These are phyloP conservation scores for Pleodorina starrii DNA, from an alignment of 139 green algal species.

Conservation along the genomic window DNA sequence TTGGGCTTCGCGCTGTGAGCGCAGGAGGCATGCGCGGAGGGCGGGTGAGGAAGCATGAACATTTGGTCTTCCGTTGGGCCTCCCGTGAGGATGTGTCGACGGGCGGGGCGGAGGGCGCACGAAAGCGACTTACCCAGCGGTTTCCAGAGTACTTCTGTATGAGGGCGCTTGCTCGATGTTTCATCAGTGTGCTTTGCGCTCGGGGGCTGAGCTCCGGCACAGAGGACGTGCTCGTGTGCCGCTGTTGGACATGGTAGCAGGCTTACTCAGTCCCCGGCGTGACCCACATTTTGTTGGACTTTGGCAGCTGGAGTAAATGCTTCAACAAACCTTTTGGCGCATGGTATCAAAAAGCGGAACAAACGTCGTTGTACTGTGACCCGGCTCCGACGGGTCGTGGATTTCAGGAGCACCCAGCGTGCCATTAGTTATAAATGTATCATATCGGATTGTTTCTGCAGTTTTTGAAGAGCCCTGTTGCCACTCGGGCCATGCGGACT, in stretches of 20 bases:
- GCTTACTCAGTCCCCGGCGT: background rate
- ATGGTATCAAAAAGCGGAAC: background rate
- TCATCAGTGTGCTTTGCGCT: slow-evolving; percentile 28
- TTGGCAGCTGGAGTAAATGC: background rate
- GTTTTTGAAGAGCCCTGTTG: slow-evolving; percentile 3
- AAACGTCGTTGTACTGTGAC: slow-evolving; percentile 19
- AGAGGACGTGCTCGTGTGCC: background rate
- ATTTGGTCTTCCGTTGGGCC: too few species aligned
- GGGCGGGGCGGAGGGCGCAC: background rate
- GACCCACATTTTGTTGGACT: background rate
- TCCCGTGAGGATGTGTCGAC: too few species aligned
- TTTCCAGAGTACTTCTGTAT: slow-evolving; percentile 56
- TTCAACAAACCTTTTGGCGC: background rate
- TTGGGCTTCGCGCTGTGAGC: slow-evolving; percentile 43
- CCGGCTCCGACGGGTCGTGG: background rate
- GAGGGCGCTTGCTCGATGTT: slow-evolving; percentile 51
- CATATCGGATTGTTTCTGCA: background rate
- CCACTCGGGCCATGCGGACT: background rate
- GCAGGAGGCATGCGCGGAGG: background rate
- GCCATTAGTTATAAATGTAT: background rate
- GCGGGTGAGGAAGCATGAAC: too few species aligned
- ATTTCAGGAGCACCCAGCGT: background rate
- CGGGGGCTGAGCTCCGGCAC: slow-evolving; percentile 21
- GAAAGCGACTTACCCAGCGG: slow-evolving; percentile 44
- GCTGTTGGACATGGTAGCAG: background rate